Conservation (phyloP, 2,329 filamentous ascomycete species). For the Colletotrichum coccodes region DNA sequence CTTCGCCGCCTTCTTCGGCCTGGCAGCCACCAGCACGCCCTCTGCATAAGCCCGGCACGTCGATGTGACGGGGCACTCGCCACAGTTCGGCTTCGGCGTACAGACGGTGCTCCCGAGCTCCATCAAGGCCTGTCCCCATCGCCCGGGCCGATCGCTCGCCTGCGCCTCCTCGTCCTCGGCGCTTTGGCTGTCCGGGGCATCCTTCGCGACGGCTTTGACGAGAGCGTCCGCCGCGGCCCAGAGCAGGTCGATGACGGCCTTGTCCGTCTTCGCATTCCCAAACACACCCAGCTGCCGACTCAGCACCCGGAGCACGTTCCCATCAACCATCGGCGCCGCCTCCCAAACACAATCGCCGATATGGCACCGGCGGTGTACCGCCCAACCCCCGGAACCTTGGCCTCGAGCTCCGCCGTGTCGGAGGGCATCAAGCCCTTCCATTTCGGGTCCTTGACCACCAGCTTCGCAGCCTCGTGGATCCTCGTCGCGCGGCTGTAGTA, state of each 20-base stretch:
- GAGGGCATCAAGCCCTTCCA: constrained; percentile 62
- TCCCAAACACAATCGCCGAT: constrained; percentile 70
- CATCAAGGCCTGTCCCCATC: constrained; percentile 74
- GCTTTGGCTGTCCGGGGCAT: constrained; percentile 38
- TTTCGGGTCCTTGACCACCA: constrained; percentile 53
- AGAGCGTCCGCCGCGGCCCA: constrained; percentile 69
- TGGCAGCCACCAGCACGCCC: constrained; percentile 47
- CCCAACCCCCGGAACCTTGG: constrained; percentile 67
- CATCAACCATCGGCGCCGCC: constrained; percentile 70
- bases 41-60: constrained; percentile 64
- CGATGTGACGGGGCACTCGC: constrained; percentile 58
- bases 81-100: constrained; percentile 67
- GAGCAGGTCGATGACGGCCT: constrained; percentile 59
- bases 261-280: constrained; percentile 67
- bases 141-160: constrained; percentile 62
- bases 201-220: constrained; percentile 60
- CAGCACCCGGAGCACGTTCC: constrained; percentile 70
- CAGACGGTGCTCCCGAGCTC: constrained; percentile 73
- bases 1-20: constrained; percentile 31
- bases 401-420: constrained; percentile 55
- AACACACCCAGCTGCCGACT: constrained; percentile 68
- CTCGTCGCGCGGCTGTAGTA: constrained; percentile 73
- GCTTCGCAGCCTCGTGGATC: constrained; percentile 65
- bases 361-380: constrained; percentile 72
- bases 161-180: constrained; percentile 37